Evolutionary conservation across 345 rosid genomes (phyloP).

Genomic region (Schrenkiella parvula): DNA sequence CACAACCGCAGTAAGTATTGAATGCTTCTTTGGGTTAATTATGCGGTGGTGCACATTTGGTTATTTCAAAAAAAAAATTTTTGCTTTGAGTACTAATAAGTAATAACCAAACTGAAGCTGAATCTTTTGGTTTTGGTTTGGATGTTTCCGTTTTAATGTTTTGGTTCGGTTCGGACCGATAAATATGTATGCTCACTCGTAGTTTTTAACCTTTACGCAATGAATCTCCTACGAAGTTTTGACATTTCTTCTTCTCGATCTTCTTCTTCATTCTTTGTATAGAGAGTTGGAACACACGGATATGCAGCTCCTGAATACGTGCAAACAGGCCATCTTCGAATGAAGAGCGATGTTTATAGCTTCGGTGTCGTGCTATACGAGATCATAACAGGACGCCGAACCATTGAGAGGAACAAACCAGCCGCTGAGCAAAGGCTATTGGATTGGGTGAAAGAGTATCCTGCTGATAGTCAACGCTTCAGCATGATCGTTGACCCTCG

Average conservation of each 20-base stretch:
- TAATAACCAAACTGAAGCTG: background rate
- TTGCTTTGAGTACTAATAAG: background rate
- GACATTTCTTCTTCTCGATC: background rate
- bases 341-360: constrained; percentile 83
- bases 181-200: background rate
- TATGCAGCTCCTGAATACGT: constrained; percentile 95
- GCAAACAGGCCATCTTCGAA: constrained; percentile 72
- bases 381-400: constrained; percentile 74
- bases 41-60: background rate
- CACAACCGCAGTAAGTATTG: constrained; percentile 73
- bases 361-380: constrained; percentile 85
- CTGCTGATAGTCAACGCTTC: constrained; percentile 59
- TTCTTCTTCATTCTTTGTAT: background rate
- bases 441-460: constrained; percentile 75
- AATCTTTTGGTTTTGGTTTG: background rate
- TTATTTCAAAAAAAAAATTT: no score
- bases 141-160: background rate
- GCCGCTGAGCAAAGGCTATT: constrained; percentile 54
- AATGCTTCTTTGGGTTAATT: background rate
- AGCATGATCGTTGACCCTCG: constrained; percentile 60
- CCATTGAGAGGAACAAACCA: constrained; percentile 67
- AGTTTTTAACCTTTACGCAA: background rate
- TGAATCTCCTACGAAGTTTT: background rate
- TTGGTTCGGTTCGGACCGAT: no score
- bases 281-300: constrained; percentile 86